Percentiles rank a stretch among this genome's conserved stretches.
Conservation (phyloP, 495 filamentous ascomycete genomes). For the Hypoxylon fuscum region DNA sequence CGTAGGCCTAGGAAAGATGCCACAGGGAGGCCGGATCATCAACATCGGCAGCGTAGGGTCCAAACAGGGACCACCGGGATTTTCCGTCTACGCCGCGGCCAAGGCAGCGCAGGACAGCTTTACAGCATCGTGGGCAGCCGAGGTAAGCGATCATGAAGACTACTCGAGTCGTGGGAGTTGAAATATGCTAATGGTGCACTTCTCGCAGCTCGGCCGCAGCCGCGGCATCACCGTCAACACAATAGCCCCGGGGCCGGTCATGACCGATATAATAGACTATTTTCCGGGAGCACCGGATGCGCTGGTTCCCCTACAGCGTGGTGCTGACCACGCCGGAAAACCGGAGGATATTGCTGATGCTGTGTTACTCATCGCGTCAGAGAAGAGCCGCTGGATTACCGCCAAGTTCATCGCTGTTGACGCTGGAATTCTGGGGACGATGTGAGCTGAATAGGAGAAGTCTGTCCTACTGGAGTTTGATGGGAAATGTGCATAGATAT, state of each 20-base stretch:
- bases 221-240: constrained; percentile 54
- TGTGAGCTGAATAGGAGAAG: not conserved
- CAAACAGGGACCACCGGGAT: constrained; percentile 13
- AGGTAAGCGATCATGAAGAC: constrained; percentile 36
- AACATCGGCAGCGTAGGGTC: constrained; percentile 57
- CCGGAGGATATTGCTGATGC: constrained; percentile 58
- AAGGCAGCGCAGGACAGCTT: constrained; percentile 48
- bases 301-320: constrained; percentile 6
- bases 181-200: not conserved
- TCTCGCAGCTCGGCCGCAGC: constrained; percentile 43
- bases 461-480: not conserved
- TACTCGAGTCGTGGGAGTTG: too few species aligned
- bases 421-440: constrained; percentile 47
- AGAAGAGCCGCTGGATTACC: constrained; percentile 62
- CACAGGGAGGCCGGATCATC: constrained; percentile 55
- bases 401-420: constrained; percentile 59
- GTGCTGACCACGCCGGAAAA: constrained; percentile 34
- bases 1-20: constrained; percentile 50
- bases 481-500: not conserved
- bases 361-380: constrained; percentile 55
- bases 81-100: constrained; percentile 41
- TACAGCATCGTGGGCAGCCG: constrained; percentile 37
- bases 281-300: not conserved
- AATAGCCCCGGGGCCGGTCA: constrained; percentile 46
- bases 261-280: constrained; percentile 39